Evolutionary conservation across 2,329 filamentous ascomycete species (phyloP).

Genomic region (Hortaea werneckii): DNA sequence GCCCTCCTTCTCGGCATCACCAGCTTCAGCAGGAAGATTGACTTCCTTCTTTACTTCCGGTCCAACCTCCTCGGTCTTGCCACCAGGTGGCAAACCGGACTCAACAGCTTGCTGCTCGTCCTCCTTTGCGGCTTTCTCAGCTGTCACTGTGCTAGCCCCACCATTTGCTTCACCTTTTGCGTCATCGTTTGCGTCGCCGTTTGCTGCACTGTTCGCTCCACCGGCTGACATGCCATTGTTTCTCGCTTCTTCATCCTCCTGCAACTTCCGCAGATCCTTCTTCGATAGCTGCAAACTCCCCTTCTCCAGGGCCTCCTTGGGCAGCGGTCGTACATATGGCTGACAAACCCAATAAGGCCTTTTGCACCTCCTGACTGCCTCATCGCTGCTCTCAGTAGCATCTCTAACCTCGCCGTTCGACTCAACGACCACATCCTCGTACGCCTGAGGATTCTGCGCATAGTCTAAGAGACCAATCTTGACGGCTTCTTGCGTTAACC

Average conservation of each 20-base stretch:
- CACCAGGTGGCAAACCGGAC: conserved; percentile 18
- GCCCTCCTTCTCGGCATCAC: conserved; percentile 4
- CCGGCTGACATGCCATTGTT: neutral
- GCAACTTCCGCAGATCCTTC: conserved; percentile 20
- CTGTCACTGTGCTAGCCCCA: neutral
- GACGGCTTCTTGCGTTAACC: conserved; percentile 64
- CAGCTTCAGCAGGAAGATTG: conserved; percentile 4
- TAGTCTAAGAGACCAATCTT: conserved; percentile 59
- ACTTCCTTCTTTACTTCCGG: conserved; percentile 8
- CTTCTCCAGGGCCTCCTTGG: conserved; percentile 59
- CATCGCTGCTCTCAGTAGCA: conserved; percentile 31
- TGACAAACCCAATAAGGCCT: conserved; percentile 87
- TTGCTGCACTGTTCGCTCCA: neutral
- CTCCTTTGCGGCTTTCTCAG: conserved; percentile 12
- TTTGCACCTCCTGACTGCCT: conserved; percentile 61
- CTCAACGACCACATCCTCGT: conserved; percentile 28
- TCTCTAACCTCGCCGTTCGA: conserved; percentile 12
- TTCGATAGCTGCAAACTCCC: conserved; percentile 25
- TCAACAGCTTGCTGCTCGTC: conserved; percentile 19
- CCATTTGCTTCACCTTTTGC: neutral
- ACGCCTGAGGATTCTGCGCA: conserved; percentile 36
- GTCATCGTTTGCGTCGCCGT: no score
- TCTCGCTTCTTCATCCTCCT: conserved; percentile 9
- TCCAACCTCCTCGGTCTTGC: conserved; percentile 17
- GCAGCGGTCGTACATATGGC: conserved; percentile 74